Base-by-base conservation (phyloP, 163 green algal species). In the Scenedesmus sp. region DNA sequence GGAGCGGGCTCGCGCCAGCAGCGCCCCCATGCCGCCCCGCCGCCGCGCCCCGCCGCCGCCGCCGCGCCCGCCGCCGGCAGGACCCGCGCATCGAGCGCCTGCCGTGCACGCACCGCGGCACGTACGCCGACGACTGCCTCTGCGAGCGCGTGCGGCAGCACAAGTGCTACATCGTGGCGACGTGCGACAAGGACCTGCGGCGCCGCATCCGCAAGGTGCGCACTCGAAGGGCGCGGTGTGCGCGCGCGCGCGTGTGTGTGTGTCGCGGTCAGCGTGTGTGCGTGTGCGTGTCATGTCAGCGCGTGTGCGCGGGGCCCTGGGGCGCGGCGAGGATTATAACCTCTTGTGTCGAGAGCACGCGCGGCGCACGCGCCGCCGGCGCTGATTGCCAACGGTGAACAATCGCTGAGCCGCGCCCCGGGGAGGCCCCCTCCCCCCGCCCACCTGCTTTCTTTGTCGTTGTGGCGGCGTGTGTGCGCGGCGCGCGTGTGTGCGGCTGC, bases 61-160 rank as follows among this genome's bases (percentile, higher is more conserved):
- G n/a, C 11, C 15, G 2, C n/a, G 48, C 15, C 31, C 58, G 28
- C 4, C 34, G 18, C 63, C 24, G 47, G 51, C 88, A 99, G 90
- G 94, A 99, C 75, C 93, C 94, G 0, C 86, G 93, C 0, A 88
- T 99, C 7, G 90, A 97, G 86, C 88, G 93, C 51, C 85, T 99
- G 58, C 97, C 97, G 1, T 99, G 96, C 91, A 94, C 84, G 3
- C 96, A 99, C 87, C 95, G 93, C 64, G 96, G 97, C 75, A 99
- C 95, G 1, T 99, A 99, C 74, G 97, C 97, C 6, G 97, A 99
- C 83, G 97, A 99, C 85, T 99, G 95, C 88, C 90, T 99, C n/a
- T 97, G 95, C 75, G 90, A 99, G 71, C 87, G 95, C 10, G 94
- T 99, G 62, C 87, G 75, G 80, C 91, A 97, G 88, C 96, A 99